These are phyloP conservation scores for Avena sativa DNA, from an alignment of 176 grass and related monocot genomes.

Conservation along the genomic window DNA sequence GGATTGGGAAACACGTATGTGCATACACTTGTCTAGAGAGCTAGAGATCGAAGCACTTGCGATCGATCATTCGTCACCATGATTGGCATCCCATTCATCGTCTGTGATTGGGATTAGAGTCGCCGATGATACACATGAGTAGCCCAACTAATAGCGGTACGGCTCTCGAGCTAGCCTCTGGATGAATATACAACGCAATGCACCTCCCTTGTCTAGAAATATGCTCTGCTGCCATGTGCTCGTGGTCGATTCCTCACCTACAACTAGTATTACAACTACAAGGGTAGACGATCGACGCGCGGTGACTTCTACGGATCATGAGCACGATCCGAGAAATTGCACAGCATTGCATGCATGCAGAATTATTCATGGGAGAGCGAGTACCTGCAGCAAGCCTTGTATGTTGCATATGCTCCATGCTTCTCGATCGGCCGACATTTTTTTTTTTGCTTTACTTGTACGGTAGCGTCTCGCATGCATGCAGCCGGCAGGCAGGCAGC, in stretches of 20 bases:
- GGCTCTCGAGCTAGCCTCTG: not conserved
- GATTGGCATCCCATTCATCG: not conserved
- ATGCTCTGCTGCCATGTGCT: constrained; percentile 29
- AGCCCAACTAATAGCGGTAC: too few relatives aligned
- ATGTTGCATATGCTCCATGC: too few relatives aligned
- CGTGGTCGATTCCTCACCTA: constrained; percentile 17
- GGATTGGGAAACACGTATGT: not conserved
- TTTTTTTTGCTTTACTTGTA: too few relatives aligned
- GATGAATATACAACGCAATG: not conserved
- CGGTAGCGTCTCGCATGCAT: too few relatives aligned
- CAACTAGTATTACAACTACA: not conserved
- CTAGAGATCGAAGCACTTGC: not conserved
- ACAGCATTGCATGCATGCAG: not conserved
- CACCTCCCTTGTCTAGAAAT: not conserved
- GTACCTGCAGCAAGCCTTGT: too few relatives aligned
- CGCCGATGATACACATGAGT: not conserved
- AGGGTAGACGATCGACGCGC: not conserved
- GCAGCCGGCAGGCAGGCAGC: too few relatives aligned
- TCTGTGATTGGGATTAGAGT: constrained; percentile 37
- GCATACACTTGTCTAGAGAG: not conserved
- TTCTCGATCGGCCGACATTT: too few relatives aligned
- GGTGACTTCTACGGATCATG: not conserved
- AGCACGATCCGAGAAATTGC: constrained; percentile 38
- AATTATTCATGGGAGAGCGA: not conserved
- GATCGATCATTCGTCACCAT: constrained; percentile 2